Base-by-base conservation (phyloP, 2,329 filamentous ascomycete species). In the Alternaria triticimaculans region DNA sequence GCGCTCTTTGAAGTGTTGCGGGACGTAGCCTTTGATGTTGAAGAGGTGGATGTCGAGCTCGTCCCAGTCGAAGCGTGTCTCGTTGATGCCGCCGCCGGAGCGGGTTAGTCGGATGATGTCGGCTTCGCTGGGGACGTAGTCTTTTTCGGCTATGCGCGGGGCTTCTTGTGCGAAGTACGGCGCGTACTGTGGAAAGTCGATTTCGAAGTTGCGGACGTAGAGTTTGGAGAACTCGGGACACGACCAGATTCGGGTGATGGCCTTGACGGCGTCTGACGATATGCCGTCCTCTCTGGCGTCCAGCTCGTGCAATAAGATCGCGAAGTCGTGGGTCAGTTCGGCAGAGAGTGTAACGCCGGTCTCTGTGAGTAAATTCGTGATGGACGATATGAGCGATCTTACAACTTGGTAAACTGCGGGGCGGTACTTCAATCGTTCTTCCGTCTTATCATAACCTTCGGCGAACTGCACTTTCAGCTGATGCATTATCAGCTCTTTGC, bases 391-490 rank as follows among this genome's bases (percentile, higher is more conserved):
- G 23, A 78, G 71, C 3, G 78, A 57, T 15, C 75, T 70, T 12
- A 77, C 49, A 2, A 74, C 78, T n/a, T 76, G 75, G 43, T 70
- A 73, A 9, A 78, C 69, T 20, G 70, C 71, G 48, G 67, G 62
- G 30, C 68, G 68, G 53, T 75, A 76, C 9, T 64, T 67, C 48
- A 71, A 66, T n/a, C 76, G 76, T 37, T 78, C 75, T 51, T 76
- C 70, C 25, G 61, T 60, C 2, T 76, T 68, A 41, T 78, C 75
- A 49, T 78, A 78, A 11, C 76, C 76, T 37, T 76, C 73, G n/a
- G 74, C 74, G 33, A 78, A 78, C 8, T 78, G 62, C 21, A 75
- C 73, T 41, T 78, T 78, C 66, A 79, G 76, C 58, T 79, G 77
- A 33, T 76, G 72, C 75, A 78, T 78, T 45, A 79, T 73, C 18